Base-by-base conservation (phyloP, 2,329 filamentous ascomycete species). In the Phaeosphaeria sp. region DNA sequence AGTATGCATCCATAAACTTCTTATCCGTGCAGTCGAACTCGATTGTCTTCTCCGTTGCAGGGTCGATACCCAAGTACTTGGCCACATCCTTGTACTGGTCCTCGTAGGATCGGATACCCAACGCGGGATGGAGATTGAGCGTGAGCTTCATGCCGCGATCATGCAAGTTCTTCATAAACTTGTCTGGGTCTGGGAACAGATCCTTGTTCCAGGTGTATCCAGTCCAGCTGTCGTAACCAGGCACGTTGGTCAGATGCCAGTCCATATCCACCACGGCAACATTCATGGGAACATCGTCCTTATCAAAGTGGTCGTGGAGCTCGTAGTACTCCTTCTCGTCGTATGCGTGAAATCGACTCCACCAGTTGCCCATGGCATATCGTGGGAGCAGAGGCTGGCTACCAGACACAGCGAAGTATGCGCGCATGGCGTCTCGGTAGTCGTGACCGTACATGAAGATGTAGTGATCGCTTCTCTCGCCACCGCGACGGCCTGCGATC, bases 191-290 rank as follows among this genome's bases (percentile, higher is more conserved):
- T 0, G 86, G 86, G 55, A 87, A 86, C 0, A 87, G 74, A 24
- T 83, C 72, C 53, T 79, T 82, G 65, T 89, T 84, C 87, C 86
- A 89, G 1, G 83, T 86, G 64, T 89, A 89, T 1, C 87, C 87
- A 0, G 84, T 87, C 83, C 84, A 87, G 18, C 85, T 85, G n/a
- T 80, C 80, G 20, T 67, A 59, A 7, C 69, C 69, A 11, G 63
- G 71, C 25, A 69, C 11, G 71, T 80, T 69, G 60, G 65, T 61
- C 1, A 83, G 70, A 72, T 89, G 87, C 87, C 87, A 89, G 68
- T 89, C 87, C 86, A 89, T 89, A 65, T 89, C 87, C 3, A 89
- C 72, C 0, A 89, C 85, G 1, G 82, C 86, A 6, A 88, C 85
- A 5, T 81, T 84, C 39, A 89, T 74, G 0, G 87, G 87, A 6